A percentile compares a stretch with the other conserved stretches of the same genome.
These are phyloP conservation scores for Sonneratia caseolaris DNA, from an alignment of 345 rosid genomes.

Conservation along the genomic window DNA sequence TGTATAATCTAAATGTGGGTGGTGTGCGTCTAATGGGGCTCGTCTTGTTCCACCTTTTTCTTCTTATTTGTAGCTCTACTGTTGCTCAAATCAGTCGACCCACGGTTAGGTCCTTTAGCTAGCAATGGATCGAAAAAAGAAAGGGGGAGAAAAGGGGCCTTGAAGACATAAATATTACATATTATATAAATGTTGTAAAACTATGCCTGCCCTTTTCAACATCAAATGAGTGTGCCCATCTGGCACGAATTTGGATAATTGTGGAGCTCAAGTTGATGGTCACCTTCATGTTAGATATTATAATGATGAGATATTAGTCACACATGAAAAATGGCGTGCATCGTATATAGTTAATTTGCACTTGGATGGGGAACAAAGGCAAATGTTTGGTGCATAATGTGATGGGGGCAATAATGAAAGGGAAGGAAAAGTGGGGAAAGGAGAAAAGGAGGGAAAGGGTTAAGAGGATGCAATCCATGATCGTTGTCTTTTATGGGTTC, in stretches of 20 bases:
- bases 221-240: too few relatives aligned
- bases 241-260: too few relatives aligned
- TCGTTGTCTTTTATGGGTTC: neutral
- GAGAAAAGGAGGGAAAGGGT: neutral
- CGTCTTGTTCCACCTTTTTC: neutral
- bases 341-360: neutral
- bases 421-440: neutral
- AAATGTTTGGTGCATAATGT: neutral
- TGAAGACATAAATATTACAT: too few relatives aligned
- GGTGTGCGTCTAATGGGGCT: neutral
- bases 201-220: too few relatives aligned
- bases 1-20: too few relatives aligned
- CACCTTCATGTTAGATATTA: too few relatives aligned
- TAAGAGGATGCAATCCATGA: neutral
- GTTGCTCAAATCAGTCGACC: neutral
- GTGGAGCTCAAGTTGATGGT: too few relatives aligned
- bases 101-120: neutral
- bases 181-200: too few relatives aligned
- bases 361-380: neutral
- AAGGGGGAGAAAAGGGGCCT: neutral
- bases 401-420: constrained; percentile 1
- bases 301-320: too few relatives aligned
- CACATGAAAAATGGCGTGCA: neutral
- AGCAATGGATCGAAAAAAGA: neutral
- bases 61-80: neutral